Evolutionary conservation across 148 eudicot genomes (phyloP).

Genomic region (Rhododendron mucronatum): DNA sequence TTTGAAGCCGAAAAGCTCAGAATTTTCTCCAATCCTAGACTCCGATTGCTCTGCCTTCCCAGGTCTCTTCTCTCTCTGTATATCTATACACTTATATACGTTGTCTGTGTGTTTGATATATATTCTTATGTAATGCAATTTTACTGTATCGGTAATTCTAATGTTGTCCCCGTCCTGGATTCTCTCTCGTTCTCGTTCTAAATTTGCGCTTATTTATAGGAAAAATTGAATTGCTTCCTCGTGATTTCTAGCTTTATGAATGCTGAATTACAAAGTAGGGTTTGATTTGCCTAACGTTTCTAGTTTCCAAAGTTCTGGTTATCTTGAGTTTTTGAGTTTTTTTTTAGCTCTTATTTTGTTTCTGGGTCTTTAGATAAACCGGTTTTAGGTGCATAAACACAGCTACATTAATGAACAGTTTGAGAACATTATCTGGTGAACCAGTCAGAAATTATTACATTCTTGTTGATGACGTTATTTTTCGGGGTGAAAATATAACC

Average conservation of each 20-base stretch:
- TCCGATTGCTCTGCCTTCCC: neutral
- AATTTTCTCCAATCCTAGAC: neutral
- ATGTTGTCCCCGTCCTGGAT: neutral
- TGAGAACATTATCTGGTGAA: neutral
- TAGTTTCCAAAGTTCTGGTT: neutral
- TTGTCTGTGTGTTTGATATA: neutral
- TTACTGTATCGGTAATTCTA: neutral
- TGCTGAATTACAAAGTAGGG: neutral
- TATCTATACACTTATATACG: neutral
- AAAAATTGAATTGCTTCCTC: neutral
- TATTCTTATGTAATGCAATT: neutral
- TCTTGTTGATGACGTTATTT: neutral
- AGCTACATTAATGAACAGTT: neutral
- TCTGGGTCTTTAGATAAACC: neutral
- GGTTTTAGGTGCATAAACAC: neutral
- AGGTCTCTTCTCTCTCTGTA: neutral
- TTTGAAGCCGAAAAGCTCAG: neutral
- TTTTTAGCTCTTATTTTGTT: neutral
- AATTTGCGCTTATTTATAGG: neutral
- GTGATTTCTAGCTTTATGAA: neutral
- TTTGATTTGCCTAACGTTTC: neutral
- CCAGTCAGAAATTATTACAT: neutral
- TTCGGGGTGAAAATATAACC: neutral
- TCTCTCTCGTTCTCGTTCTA: neutral
- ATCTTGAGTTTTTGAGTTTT: neutral